These are phyloP conservation scores for Lepiota brunneoincarnata DNA, from an alignment of 768 basidiomycete genomes.

Conservation along the genomic window DNA sequence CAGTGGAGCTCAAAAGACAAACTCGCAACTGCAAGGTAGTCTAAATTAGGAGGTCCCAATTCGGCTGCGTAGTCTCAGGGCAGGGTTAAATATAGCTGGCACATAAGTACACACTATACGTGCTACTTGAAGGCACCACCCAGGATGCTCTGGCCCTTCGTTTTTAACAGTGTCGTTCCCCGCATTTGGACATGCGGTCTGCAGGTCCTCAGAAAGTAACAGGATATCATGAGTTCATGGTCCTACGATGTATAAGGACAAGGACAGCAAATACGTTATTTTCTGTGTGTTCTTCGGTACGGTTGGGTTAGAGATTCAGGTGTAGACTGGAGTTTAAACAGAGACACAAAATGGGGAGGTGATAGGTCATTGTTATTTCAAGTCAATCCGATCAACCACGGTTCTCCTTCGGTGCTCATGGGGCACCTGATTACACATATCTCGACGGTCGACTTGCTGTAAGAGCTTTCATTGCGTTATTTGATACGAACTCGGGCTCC, in stretches of 20 bases:
- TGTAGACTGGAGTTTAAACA: conserved; percentile 49
- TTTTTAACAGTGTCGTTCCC: no score
- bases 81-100: no score
- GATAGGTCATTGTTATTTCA: background rate
- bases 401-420: conserved; percentile 26
- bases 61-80: no score
- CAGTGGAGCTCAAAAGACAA: no score
- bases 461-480: no score
- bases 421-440: conserved; percentile 38
- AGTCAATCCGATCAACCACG: background rate
- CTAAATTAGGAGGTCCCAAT: no score
- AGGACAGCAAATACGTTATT: conserved; percentile 41
- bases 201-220: conserved; percentile 36
- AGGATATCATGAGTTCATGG: conserved; percentile 43
- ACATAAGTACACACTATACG: no score
- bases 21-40: no score
- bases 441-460: conserved; percentile 28
- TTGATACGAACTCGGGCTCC: no score
- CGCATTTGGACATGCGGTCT: conserved; percentile 21
- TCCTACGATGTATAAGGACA: conserved; percentile 50
- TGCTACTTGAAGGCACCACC: no score
- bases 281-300: conserved; percentile 40
- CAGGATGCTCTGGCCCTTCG: no score
- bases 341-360: conserved; percentile 41
- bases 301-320: conserved; percentile 49